Conservation (phyloP, 2,329 filamentous ascomycete species). For the Neonectria punicea region DNA sequence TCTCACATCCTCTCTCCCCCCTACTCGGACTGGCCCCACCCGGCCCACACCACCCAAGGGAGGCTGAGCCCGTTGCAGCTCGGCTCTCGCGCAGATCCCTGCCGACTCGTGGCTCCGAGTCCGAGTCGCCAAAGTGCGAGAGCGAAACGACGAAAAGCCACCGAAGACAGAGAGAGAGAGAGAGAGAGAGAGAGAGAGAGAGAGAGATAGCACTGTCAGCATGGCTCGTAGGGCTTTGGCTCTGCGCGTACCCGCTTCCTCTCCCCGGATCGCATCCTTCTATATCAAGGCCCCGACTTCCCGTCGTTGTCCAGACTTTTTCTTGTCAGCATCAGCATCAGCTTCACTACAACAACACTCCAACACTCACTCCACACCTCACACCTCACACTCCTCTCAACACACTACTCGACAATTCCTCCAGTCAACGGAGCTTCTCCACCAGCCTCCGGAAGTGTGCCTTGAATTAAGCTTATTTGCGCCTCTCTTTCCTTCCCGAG, state of each 20-base stretch:
- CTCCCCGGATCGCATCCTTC: background rate
- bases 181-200: background rate
- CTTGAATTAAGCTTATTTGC: slow-evolving; percentile 15
- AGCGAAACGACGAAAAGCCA: slow-evolving; percentile 1
- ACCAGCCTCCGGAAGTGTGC: background rate
- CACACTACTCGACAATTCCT: background rate
- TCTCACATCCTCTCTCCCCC: background rate
- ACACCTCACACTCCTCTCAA: background rate
- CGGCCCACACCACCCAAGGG: background rate
- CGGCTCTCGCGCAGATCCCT: slow-evolving; percentile 5
- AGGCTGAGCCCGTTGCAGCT: slow-evolving; percentile 1
- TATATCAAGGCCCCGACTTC: slow-evolving; percentile 23
- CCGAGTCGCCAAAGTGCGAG: slow-evolving; percentile 19
- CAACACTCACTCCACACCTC: background rate
- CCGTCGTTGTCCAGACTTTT: background rate
- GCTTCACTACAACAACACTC: slow-evolving; percentile 1
- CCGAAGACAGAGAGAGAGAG: background rate
- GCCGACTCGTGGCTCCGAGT: slow-evolving; percentile 11
- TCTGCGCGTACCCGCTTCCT: background rate
- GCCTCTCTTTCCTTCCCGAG: background rate
- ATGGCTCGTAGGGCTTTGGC: background rate
- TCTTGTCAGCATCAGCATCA: slow-evolving; percentile 9
- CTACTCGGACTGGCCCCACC: background rate
- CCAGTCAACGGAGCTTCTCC: slow-evolving; percentile 6
- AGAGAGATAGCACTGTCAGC: background rate